Base-by-base conservation (phyloP, 2,329 filamentous ascomycete species). In the Lecanicillium sp. region DNA sequence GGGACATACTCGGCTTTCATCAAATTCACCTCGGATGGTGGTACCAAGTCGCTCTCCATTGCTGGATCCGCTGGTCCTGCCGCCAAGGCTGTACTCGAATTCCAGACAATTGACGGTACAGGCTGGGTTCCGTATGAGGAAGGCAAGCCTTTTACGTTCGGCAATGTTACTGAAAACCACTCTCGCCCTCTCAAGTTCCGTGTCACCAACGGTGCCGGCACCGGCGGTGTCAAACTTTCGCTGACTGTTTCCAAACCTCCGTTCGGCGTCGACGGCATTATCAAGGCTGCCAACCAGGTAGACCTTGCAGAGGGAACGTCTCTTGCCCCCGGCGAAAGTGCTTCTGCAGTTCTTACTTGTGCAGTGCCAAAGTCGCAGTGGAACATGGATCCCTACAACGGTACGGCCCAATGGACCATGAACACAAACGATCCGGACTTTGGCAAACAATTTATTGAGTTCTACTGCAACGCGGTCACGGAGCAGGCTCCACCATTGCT, bases 231-330 rank as follows among this genome's bases (percentile, higher is more conserved):
- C 11, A 56, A 56, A 2, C 60, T 78, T 2, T 72, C 68, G 0
- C 55, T 78, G 12, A 78, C 74, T 0, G 72, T 80, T 3, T 79
- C 75, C 0, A 80, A 80, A 49, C 73, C 74, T 4, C 75, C 75
- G 0, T 77, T 73, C 38, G 73, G 72, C 12, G 60, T 73, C 3
- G 47, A 57, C n/a, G 69, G 72, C 3, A 65, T 78, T 16, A 64
- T 79, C 29, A 62, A 65, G 15, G 69, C 73, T 1, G 63, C 60
- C 11, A 80, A 78, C 49, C 63, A 69, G 14, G 61, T 75, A 8
- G 75, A 78, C 34, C 64, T 79, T 1, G 73, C 68, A 0, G 75
- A 80, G 48, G 75, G 75, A 3, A 73, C 68, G 0, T 55, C 60
- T 2, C 55, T 79, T 1, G 53, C 56, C 0, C 64, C 71, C 0